These are phyloP conservation scores for Pisolithus marmoratus DNA, from an alignment of 768 basidiomycete species.

Conservation along the genomic window DNA sequence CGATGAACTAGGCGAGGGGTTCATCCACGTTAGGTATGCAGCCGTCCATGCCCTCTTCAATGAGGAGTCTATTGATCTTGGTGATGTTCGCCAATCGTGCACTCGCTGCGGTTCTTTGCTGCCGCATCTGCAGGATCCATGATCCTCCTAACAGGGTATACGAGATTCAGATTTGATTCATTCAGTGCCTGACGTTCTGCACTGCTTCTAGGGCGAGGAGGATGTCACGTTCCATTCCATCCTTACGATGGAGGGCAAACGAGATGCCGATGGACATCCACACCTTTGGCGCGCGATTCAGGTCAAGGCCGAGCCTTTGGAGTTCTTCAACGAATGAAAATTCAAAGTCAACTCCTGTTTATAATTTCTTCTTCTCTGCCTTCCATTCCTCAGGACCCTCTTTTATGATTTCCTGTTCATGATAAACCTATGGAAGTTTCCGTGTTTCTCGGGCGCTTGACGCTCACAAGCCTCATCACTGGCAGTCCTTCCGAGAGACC, in stretches of 20 bases:
- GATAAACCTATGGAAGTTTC: too few relatives aligned
- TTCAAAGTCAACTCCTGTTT: neutral
- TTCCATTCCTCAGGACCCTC: neutral
- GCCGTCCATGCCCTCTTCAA: neutral
- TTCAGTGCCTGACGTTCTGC: slow-evolving; percentile 3
- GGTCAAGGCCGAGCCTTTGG: slow-evolving; percentile 45
- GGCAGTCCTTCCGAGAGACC: too few relatives aligned
- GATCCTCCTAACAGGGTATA: slow-evolving; percentile 65
- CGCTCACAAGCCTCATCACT: too few relatives aligned
- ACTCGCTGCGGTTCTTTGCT: too few relatives aligned
- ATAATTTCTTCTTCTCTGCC: neutral
- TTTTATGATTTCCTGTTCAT: neutral
- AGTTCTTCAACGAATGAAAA: slow-evolving; percentile 22
- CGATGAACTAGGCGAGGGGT: slow-evolving; percentile 58
- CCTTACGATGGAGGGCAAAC: slow-evolving; percentile 54
- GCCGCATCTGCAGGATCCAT: slow-evolving; percentile 26
- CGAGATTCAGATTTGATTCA: neutral
- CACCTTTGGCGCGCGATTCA: slow-evolving; percentile 65
- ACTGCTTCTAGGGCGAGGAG: slow-evolving; percentile 45
- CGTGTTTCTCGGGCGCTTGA: too few relatives aligned
- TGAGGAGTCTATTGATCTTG: neutral
- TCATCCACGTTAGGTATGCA: slow-evolving; percentile 63
- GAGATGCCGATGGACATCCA: slow-evolving; percentile 42
- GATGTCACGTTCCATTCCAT: slow-evolving; percentile 71
- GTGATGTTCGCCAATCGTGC: neutral